Evolutionary conservation across 768 basidiomycete species (phyloP).

Genomic region (Tulasnella sp.): DNA sequence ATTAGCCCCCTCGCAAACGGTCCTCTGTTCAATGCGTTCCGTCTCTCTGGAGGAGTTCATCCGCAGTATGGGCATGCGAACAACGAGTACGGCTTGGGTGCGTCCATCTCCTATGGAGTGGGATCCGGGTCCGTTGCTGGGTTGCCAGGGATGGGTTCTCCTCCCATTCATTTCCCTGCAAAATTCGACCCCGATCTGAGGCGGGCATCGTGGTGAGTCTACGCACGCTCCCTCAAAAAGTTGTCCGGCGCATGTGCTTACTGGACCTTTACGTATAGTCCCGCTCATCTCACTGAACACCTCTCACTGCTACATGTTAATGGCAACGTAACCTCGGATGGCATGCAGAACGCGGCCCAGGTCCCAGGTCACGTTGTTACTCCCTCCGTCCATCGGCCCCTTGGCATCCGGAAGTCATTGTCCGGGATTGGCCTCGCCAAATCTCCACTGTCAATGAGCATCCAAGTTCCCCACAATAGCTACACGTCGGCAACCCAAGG

Average conservation of each 20-base stretch:
- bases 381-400: no score
- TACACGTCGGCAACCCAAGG: neutral
- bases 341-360: no score
- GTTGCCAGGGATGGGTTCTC: slow-evolving; percentile 1
- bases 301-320: slow-evolving; percentile 8
- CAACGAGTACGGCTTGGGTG: neutral
- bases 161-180: slow-evolving; percentile 1
- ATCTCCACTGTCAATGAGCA: neutral
- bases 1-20: neutral
- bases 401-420: neutral
- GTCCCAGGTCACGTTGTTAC: no score
- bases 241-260: neutral
- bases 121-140: neutral
- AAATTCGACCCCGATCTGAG: slow-evolving; percentile 10
- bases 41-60: neutral
- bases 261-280: neutral
- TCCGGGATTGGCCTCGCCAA: neutral
- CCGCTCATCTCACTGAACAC: slow-evolving; percentile 9
- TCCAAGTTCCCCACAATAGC: slow-evolving; percentile 13
- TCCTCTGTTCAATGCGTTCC: neutral
- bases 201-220: slow-evolving; percentile 13
- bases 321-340: neutral
- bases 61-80: neutral
- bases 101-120: slow-evolving; percentile 11
- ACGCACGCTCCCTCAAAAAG: neutral